Base-by-base conservation (phyloP, 495 filamentous ascomycete species). In the Pyronema domesticum region DNA sequence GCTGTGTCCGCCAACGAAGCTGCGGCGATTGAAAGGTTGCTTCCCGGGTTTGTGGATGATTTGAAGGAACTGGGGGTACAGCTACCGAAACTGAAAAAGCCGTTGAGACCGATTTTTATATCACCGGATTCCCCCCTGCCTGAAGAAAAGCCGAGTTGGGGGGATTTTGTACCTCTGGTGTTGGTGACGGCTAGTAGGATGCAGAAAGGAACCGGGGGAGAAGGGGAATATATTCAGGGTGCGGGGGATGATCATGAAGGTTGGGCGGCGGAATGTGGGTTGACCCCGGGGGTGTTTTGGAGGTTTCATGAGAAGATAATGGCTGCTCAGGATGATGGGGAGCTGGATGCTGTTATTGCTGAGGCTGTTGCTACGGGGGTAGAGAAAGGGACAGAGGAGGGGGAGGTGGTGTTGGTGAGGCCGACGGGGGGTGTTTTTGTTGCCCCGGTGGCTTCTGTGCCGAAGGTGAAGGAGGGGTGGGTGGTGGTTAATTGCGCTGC, bases 241-340 rank as follows among this genome's bases (percentile, higher is more conserved):
- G 88, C 89, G 10, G 89, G 82, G 5, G 89, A 96, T 68, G 89
- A 96, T 63, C 85, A 80, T 15, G 89, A 96, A 69, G 81, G 79
- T 39, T 98, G 91, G 91, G 80, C 86, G 11, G 45, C 47, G 52
- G 53, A 54, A 37, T 68, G 76, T 40, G 83, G 84, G 0, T 69
- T 95, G 9, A 89, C 83, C 7, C 76, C 89, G 8, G 68, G 66
- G 1, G 57, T 87, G 3, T 96, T 94, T 67, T 96, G 89, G 89
- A 66, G 66, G 35, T 73, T 89, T 55, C 68, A 68, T 30, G 69
- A 73, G 14, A 35, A 17, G 10, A 36, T 64, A 39, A 37, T 61
- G 2, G 45, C 37, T 13, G 54, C 58, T 10, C 17, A 39, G 17
- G 62, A 57, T 7, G 54, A 59, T 10, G 46, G 52, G 7, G 30